These are phyloP conservation scores for Phytophthora cryptogea DNA, from an alignment of 352 stramenopile genomes.

Conservation along the genomic window DNA sequence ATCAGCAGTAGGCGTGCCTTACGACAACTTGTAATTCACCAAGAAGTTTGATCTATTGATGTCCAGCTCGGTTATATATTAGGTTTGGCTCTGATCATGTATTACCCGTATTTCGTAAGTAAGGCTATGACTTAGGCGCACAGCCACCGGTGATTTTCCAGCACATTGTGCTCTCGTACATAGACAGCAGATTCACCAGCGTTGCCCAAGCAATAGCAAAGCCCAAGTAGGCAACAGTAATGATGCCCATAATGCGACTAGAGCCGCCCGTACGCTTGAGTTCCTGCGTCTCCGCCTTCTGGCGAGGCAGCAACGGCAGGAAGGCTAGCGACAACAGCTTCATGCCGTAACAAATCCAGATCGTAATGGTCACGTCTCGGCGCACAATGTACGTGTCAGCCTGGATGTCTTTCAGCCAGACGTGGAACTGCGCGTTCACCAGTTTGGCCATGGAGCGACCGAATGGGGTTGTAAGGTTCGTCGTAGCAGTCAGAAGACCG, in stretches of 20 bases:
- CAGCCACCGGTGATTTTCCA: constrained; percentile 63
- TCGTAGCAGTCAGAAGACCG: constrained; percentile 55
- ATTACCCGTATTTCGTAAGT: background rate
- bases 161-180: constrained; percentile 61
- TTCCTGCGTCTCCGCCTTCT: constrained; percentile 55
- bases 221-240: constrained; percentile 41
- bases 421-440: constrained; percentile 55
- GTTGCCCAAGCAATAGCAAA: constrained; percentile 47
- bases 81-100: background rate
- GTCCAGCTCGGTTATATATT: constrained; percentile 9
- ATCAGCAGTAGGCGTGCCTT: no score
- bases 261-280: constrained; percentile 45
- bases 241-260: constrained; percentile 38
- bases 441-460: constrained; percentile 51
- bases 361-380: constrained; percentile 63
- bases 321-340: constrained; percentile 60
- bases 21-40: no score
- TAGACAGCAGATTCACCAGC: constrained; percentile 50
- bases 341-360: constrained; percentile 59
- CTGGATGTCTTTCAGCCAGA: constrained; percentile 55
- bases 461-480: constrained; percentile 54
- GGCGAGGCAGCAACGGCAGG: constrained; percentile 50
- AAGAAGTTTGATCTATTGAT: background rate
- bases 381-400: constrained; percentile 47
- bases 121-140: constrained; percentile 27